Conservation (phyloP, 306 rosid species). For the Parietaria judaica region DNA sequence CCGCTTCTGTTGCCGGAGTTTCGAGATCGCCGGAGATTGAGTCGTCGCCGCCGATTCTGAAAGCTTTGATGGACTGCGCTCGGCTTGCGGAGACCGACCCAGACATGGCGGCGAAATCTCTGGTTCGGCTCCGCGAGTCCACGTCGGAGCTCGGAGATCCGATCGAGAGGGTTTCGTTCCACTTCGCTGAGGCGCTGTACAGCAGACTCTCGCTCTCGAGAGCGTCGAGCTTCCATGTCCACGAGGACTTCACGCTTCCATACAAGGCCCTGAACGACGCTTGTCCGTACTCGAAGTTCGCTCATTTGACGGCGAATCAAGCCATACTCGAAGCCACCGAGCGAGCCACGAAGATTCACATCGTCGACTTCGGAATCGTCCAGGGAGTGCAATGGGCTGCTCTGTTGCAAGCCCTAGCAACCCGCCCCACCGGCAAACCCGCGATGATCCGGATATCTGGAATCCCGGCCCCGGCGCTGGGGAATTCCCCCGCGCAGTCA, state of each 20-base stretch:
- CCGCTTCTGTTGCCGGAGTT: constrained; percentile 20
- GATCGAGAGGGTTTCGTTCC: constrained; percentile 50
- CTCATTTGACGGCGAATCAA: constrained; percentile 91
- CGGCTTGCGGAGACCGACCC: constrained; percentile 39
- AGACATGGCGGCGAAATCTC: constrained; percentile 48
- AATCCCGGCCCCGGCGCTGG: constrained; percentile 72
- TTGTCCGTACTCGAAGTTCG: constrained; percentile 87
- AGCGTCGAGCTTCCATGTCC: constrained; percentile 12
- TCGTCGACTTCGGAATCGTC: constrained; percentile 84
- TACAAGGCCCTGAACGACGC: constrained; percentile 89
- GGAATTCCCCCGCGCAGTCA: constrained; percentile 44
- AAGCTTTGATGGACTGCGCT: constrained; percentile 60
- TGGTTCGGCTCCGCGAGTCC: constrained; percentile 42
- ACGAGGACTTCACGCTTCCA: constrained; percentile 52
- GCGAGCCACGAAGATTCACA: constrained; percentile 52
- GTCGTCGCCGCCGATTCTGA: constrained; percentile 59
- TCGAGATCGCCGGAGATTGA: constrained; percentile 38
- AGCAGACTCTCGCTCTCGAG: constrained; percentile 26
- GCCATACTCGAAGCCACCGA: constrained; percentile 85
- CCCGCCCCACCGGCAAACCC: constrained; percentile 82
- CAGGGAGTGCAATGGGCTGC: constrained; percentile 99
- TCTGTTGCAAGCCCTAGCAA: constrained; percentile 76
- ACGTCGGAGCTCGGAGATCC: constrained; percentile 76
- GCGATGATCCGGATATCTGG: constrained; percentile 59
- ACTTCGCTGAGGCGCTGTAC: constrained; percentile 58